Evolutionary conservation across 2,329 filamentous ascomycete genomes (phyloP).

Genomic region (Hansfordia pulvinata): DNA sequence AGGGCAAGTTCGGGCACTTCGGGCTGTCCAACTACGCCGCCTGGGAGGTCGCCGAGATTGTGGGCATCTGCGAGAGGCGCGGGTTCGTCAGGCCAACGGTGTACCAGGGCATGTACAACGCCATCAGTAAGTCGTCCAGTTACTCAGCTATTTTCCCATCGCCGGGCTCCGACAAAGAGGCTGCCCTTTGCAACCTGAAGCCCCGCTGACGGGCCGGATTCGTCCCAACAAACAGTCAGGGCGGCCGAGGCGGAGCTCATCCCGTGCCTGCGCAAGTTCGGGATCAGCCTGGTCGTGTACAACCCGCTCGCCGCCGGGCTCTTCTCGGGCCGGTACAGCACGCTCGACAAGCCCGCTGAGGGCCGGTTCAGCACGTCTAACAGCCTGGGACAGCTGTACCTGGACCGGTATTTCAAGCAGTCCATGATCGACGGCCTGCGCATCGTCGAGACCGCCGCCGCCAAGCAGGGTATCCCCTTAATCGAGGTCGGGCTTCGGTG

Average conservation of each 20-base stretch:
- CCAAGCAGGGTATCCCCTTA: too few relatives aligned
- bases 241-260: constrained; percentile 64
- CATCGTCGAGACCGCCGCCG: constrained; percentile 57
- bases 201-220: constrained; percentile 64
- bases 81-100: constrained; percentile 73
- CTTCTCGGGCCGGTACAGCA: constrained; percentile 68
- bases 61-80: constrained; percentile 64
- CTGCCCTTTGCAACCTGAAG: too few relatives aligned
- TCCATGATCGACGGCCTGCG: constrained; percentile 46
- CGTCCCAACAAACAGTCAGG: too few relatives aligned
- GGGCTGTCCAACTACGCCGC: constrained; percentile 78
- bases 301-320: constrained; percentile 73
- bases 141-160: too few relatives aligned
- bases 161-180: too few relatives aligned
- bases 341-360: constrained; percentile 46
- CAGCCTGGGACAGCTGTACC: constrained; percentile 40
- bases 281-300: constrained; percentile 67
- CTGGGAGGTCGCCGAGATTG: constrained; percentile 78
- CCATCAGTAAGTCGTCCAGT: too few relatives aligned
- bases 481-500: constrained; percentile 67
- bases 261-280: constrained; percentile 60
- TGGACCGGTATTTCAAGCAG: constrained; percentile 60
- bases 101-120: constrained; percentile 83
- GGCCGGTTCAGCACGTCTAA: constrained; percentile 55
- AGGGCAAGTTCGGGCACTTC: constrained; percentile 70